phyloP scores from a whole-genome alignment of 2,329 filamentous ascomycete genomes.

The Diaporthe citri region DNA sequence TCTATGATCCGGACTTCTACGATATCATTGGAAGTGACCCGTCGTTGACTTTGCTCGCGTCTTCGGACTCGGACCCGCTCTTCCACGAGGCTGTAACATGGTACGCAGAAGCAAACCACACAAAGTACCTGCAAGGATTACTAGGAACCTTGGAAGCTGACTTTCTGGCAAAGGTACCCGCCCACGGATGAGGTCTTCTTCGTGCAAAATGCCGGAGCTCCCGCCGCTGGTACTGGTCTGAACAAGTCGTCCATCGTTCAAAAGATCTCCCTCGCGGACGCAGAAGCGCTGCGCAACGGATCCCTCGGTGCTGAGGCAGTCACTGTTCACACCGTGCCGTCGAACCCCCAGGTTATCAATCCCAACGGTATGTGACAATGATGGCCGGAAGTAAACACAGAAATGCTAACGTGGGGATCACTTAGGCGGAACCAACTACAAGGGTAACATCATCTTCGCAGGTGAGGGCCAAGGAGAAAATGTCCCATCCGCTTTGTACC shows the following conservation, averaged over 20 bases:
- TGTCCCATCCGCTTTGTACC: conserved; percentile 46
- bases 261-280: conserved; percentile 61
- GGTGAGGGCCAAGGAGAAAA: conserved; percentile 14
- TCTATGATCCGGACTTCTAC: conserved; percentile 65
- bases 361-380: conserved; percentile 58
- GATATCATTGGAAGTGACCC: conserved; percentile 62
- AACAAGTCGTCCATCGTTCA: conserved; percentile 63
- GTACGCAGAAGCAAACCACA: conserved; percentile 47
- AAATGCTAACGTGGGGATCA: neutral
- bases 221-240: conserved; percentile 60
- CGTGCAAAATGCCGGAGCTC: conserved; percentile 62
- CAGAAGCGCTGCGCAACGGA: conserved; percentile 53
- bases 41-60: conserved; percentile 61
- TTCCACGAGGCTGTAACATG: conserved; percentile 70
- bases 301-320: conserved; percentile 47
- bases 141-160: neutral
- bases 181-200: conserved; percentile 66
- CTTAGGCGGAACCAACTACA: conserved; percentile 52
- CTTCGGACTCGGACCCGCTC: conserved; percentile 57
- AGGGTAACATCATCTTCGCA: conserved; percentile 16
- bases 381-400: neutral
- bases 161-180: conserved; percentile 47
- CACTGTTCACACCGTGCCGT: conserved; percentile 55
- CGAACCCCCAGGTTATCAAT: conserved; percentile 59
- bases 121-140: no score